Percentiles rank a stretch among this genome's conserved stretches.
Conservation (phyloP, 257 asterid species). For the Ilex asprella region DNA sequence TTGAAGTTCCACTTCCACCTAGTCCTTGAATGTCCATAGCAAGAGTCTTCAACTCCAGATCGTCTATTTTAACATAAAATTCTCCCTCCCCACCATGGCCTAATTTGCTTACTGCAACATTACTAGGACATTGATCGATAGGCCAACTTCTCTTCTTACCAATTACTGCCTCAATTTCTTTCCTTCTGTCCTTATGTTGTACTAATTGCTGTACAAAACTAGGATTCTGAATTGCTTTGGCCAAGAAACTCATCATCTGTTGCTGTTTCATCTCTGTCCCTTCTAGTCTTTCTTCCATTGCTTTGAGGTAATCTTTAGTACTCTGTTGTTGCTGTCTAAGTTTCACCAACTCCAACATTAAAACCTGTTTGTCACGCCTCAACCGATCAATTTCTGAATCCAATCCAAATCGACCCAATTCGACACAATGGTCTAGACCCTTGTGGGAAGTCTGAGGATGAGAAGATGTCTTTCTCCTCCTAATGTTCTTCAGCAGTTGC, state of each 20-base stretch:
- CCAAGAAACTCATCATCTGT: constrained; percentile 38
- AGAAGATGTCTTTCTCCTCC: constrained; percentile 31
- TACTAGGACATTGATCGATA: constrained; percentile 16
- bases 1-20: constrained; percentile 8
- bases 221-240: constrained; percentile 30
- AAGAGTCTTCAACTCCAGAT: constrained; percentile 15
- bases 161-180: constrained; percentile 28
- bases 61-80: constrained; percentile 11
- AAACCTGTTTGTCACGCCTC: constrained; percentile 32
- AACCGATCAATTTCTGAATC: constrained; percentile 29
- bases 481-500: constrained; percentile 26
- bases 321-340: constrained; percentile 39
- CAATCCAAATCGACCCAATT: constrained; percentile 30
- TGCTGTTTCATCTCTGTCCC: constrained; percentile 35
- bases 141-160: constrained; percentile 26
- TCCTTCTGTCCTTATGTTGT: constrained; percentile 29
- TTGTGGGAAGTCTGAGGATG: constrained; percentile 15
- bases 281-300: constrained; percentile 32
- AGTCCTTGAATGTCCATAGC: constrained; percentile 17
- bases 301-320: constrained; percentile 17
- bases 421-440: constrained; percentile 26
- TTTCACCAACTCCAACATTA: constrained; percentile 29
- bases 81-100: constrained; percentile 4
- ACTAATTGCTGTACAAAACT: constrained; percentile 21
- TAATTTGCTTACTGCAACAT: neutral